phyloP scores from a whole-genome alignment of 768 basidiomycete species.

The Goffeauzyma gilvescens region DNA sequence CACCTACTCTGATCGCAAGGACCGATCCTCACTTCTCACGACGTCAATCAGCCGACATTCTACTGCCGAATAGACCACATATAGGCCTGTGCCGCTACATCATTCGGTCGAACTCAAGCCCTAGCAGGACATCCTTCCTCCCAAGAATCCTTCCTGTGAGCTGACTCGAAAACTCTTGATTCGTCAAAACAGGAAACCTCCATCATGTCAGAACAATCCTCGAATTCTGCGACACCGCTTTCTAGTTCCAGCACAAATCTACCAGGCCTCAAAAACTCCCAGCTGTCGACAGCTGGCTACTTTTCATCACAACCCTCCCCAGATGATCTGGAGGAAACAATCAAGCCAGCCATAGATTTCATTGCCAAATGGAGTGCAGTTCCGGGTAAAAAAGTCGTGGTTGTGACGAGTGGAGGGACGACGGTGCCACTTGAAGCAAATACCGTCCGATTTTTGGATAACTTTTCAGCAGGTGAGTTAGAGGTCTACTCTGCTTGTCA shows the following conservation, averaged over 20 bases:
- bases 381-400: slow-evolving; percentile 56
- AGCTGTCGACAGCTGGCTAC: slow-evolving; percentile 72
- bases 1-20: too few relatives aligned
- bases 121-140: too few relatives aligned
- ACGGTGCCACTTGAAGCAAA: slow-evolving; percentile 96
- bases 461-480: slow-evolving; percentile 79
- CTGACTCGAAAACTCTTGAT: too few relatives aligned
- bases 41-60: too few relatives aligned
- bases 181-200: background rate
- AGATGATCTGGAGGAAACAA: slow-evolving; percentile 47
- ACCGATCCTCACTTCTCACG: too few relatives aligned
- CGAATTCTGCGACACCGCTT: background rate
- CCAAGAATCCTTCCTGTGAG: too few relatives aligned
- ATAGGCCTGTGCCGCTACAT: too few relatives aligned
- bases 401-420: slow-evolving; percentile 95
- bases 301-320: slow-evolving; percentile 76
- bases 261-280: too few relatives aligned
- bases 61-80: too few relatives aligned
- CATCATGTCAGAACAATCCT: background rate
- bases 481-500: too few relatives aligned
- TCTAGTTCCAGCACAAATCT: too few relatives aligned
- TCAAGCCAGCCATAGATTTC: slow-evolving; percentile 48
- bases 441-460: slow-evolving; percentile 93
- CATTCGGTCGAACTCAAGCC: too few relatives aligned
- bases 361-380: slow-evolving; percentile 44